These are phyloP conservation scores for Leccinum disarticulatum DNA, from an alignment of 768 basidiomycete species.

Conservation along the genomic window DNA sequence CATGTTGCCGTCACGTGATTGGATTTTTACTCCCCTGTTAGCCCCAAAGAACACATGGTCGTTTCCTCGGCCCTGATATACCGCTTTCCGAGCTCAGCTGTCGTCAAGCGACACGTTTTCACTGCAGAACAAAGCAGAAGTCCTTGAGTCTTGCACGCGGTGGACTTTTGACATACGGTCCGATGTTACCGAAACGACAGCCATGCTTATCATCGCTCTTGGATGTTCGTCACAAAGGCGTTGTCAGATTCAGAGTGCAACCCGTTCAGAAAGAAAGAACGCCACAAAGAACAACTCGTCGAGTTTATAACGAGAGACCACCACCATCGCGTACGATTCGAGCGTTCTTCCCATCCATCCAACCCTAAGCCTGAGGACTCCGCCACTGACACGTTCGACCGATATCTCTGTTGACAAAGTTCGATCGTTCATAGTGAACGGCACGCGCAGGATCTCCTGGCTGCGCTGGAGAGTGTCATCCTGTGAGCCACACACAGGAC, in stretches of 20 bases:
- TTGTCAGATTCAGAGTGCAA: not conserved
- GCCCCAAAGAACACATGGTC: not conserved
- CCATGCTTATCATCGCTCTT: not conserved
- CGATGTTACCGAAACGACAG: too few relatives aligned
- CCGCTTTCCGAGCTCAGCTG: not conserved
- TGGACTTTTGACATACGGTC: not conserved
- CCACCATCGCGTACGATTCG: not conserved
- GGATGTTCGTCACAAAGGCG: not conserved
- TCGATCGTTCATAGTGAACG: not conserved
- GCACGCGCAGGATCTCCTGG: not conserved
- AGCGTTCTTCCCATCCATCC: not conserved
- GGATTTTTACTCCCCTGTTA: too few relatives aligned
- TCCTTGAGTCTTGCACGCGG: too few relatives aligned
- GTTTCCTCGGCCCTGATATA: not conserved
- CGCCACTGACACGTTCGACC: not conserved
- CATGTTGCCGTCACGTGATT: too few relatives aligned
- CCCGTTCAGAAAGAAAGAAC: not conserved
- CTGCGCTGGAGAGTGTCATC: not conserved
- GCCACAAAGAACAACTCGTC: not conserved
- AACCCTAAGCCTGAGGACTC: not conserved
- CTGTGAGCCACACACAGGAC: not conserved
- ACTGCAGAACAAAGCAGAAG: not conserved
- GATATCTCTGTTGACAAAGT: not conserved
- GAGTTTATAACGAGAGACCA: constrained; percentile 1
- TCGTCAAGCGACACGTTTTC: not conserved